These are phyloP conservation scores for Fusarium buxicola DNA, from an alignment of 2,329 filamentous ascomycete genomes.

Conservation along the genomic window DNA sequence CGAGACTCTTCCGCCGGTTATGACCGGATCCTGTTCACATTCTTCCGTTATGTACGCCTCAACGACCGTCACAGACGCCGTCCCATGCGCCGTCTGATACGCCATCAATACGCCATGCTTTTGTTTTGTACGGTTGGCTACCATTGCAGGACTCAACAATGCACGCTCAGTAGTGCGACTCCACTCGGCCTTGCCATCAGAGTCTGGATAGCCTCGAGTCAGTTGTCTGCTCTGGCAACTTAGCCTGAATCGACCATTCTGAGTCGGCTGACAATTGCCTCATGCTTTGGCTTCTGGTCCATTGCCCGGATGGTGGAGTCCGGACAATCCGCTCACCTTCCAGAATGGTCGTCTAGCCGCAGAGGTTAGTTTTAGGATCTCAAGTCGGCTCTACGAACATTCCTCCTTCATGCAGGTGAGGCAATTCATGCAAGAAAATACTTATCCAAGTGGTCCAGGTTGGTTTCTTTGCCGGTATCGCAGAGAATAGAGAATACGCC, in stretches of 20 bases:
- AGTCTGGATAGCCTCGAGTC: constrained; percentile 28
- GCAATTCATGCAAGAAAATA: constrained; percentile 4
- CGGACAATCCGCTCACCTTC: constrained; percentile 13
- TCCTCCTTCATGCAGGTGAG: constrained; percentile 11
- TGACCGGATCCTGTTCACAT: constrained; percentile 26
- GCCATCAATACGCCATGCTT: constrained; percentile 13
- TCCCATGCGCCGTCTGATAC: constrained; percentile 28
- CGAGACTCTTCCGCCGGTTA: constrained; percentile 5
- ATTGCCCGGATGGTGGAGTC: constrained; percentile 7
- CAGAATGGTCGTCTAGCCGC: constrained; percentile 10
- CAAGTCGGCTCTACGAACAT: constrained; percentile 13
- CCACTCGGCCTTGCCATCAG: constrained; percentile 21
- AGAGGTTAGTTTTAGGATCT: constrained; percentile 1
- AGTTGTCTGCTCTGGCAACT: constrained; percentile 9
- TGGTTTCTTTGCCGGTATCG: constrained; percentile 11
- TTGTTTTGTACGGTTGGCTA: constrained; percentile 15
- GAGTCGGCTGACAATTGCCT: constrained; percentile 16
- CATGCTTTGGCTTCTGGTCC: constrained; percentile 8
- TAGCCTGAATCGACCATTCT: not conserved
- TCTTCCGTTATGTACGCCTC: constrained; percentile 33
- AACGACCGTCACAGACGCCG: constrained; percentile 30
- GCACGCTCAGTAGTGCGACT: constrained; percentile 12
- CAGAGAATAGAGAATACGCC: not conserved
- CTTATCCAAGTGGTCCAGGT: not conserved
- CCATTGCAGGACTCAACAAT: not conserved